Conservation (phyloP, 2,329 filamentous ascomycete species). For the Calonectria ilicicola region DNA sequence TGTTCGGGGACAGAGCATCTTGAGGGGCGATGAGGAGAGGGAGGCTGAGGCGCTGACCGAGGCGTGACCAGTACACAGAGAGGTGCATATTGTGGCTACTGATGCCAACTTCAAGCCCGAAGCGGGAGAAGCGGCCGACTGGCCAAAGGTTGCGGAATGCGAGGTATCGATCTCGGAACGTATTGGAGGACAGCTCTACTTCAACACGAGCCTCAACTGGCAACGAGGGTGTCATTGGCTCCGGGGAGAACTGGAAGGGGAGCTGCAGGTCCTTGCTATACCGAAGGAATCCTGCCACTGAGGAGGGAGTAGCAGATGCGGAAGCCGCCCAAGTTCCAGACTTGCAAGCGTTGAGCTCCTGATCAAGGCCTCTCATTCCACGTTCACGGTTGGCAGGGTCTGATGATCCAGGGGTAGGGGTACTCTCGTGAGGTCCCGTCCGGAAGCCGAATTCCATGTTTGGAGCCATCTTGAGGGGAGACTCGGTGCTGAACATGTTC, state of each 20-base stretch:
- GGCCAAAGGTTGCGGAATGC: slow-evolving; percentile 58
- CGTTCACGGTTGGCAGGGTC: slow-evolving; percentile 38
- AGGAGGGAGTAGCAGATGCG: slow-evolving; percentile 43
- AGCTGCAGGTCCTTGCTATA: slow-evolving; percentile 48
- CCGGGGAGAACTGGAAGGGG: slow-evolving; percentile 37
- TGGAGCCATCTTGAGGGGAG: slow-evolving; percentile 46
- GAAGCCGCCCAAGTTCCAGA: slow-evolving; percentile 57
- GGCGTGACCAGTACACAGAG: slow-evolving; percentile 60
- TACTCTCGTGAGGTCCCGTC: slow-evolving; percentile 34
- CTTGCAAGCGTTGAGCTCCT: slow-evolving; percentile 40
- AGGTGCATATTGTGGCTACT: slow-evolving; percentile 56
- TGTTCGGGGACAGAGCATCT: slow-evolving; percentile 38
- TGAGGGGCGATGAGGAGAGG: slow-evolving; percentile 55
- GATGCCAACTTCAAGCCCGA: slow-evolving; percentile 59
- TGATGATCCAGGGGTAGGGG: slow-evolving; percentile 22
- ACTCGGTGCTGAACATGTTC: slow-evolving; percentile 44
- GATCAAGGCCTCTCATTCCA: slow-evolving; percentile 54
- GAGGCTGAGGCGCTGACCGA: slow-evolving; percentile 57
- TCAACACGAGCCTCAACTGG: slow-evolving; percentile 52
- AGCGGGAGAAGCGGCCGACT: slow-evolving; percentile 54
- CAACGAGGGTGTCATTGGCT: slow-evolving; percentile 18
- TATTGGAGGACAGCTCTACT: slow-evolving; percentile 55
- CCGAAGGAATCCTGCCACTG: slow-evolving; percentile 50
- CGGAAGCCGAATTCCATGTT: slow-evolving; percentile 57
- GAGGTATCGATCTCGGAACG: slow-evolving; percentile 51